Base-by-base conservation (phyloP, 2,329 filamentous ascomycete genomes). In the Sphaerulina populicola region DNA sequence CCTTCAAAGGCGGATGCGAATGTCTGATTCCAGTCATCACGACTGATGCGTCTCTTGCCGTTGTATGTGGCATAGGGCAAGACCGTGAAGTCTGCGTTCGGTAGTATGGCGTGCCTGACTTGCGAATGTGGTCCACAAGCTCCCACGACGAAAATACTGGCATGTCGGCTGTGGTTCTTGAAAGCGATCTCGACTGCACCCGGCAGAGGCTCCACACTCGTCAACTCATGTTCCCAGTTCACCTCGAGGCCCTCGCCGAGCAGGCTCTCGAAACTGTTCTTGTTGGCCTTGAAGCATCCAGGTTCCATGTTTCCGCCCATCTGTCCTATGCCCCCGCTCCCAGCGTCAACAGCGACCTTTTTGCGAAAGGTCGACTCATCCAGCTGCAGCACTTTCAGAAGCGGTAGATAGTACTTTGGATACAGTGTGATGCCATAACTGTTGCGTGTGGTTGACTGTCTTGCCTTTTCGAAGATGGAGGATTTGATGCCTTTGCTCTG, bases 371-470 rank as follows among this genome's bases (percentile, higher is more conserved):
- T 52, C 2, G 40, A 40, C 36, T 69, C 66, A 3, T 67, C 62
- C 2, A 70, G 56, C 5, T 63, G 55, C 1, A 71, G 57, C 2
- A 64, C 45, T 11, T 60, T 56, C 2, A 71, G 57, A 0, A 73
- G 53, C 1, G 64, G 64, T 23, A 51, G 52, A 49, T 68, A 72
- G 0, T 65, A 52, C 1, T 56, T 57, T 6, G 61, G 53, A 35
- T 69, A 60, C 2, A 73, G 57, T 3, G 69, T 71, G 30, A 73
- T 72, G 43, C 63, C 68, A 53, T 72, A 72, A 14, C 57, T 62
- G 54, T 70, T 60, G 37, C 66, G 57, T 4, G 62, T 56, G 2
- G 55, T 51, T 3, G 61, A 57, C 3, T 56, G 36, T 4, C 58
- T 44, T 23, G 58, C 62, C 48, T 63, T 63, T 41, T 72, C 70